Evolutionary conservation across 2,329 filamentous ascomycete genomes (phyloP).

Genomic region (Raffaelea deltoideospora): DNA sequence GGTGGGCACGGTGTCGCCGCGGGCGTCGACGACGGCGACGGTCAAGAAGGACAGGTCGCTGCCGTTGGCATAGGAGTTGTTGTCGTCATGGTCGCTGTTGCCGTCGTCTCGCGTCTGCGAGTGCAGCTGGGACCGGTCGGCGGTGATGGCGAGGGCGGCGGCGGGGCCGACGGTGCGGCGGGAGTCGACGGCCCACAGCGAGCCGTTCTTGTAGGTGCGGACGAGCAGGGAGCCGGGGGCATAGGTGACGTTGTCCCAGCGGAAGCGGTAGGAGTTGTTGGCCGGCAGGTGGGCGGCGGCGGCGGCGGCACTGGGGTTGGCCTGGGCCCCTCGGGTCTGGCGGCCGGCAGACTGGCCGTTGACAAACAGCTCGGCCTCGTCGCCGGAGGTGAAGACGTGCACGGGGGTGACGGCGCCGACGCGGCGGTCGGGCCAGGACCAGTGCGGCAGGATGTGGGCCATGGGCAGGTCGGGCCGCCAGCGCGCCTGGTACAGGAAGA

Average conservation of each 20-base stretch:
- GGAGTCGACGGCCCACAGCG: constrained; percentile 27
- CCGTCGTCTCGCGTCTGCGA: too few relatives aligned
- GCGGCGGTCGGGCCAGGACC: constrained; percentile 35
- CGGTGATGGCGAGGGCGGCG: constrained; percentile 18
- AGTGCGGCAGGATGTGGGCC: constrained; percentile 40
- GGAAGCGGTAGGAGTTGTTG: constrained; percentile 35
- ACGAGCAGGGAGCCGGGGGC: constrained; percentile 30
- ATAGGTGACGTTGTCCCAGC: constrained; percentile 36
- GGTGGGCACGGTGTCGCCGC: constrained; percentile 25
- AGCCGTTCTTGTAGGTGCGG: constrained; percentile 30
- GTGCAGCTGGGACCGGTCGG: constrained; percentile 22
- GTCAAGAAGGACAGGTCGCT: constrained; percentile 31
- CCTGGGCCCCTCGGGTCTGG: constrained; percentile 15
- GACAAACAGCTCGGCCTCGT: constrained; percentile 39
- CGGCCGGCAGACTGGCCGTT: constrained; percentile 31
- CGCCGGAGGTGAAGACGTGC: constrained; percentile 34
- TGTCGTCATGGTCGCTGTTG: too few relatives aligned
- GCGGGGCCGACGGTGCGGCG: constrained; percentile 26
- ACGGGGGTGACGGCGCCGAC: constrained; percentile 33
- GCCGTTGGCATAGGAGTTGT: too few relatives aligned
- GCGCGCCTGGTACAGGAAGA: constrained; percentile 37
- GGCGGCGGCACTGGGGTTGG: too few relatives aligned
- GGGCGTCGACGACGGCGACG: constrained; percentile 26
- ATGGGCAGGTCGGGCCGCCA: constrained; percentile 32
- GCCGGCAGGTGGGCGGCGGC: too few relatives aligned